These are phyloP conservation scores for Schwanniomyces etchellsii DNA, from an alignment of 1,139 yeast genomes.

Conservation along the genomic window DNA sequence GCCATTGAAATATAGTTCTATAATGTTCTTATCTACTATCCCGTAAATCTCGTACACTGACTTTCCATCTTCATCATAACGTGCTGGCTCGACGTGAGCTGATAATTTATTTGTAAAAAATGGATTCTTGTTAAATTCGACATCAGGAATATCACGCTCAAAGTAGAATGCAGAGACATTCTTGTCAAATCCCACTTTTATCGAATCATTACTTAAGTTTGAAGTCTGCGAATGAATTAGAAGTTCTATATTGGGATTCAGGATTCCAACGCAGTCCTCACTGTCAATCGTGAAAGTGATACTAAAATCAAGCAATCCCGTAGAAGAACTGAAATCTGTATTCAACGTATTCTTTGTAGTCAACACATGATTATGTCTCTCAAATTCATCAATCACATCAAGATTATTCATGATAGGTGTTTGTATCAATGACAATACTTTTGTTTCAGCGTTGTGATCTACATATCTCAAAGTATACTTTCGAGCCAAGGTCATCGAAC, in stretches of 20 bases:
- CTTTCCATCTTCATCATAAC: slow-evolving; percentile 5
- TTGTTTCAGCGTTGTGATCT: slow-evolving; percentile 8
- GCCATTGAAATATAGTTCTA: slow-evolving; percentile 21
- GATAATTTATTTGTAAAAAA: slow-evolving; percentile 11
- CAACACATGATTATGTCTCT: slow-evolving; percentile 1
- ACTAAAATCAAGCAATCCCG: slow-evolving; percentile 10
- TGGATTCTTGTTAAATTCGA: slow-evolving; percentile 7
- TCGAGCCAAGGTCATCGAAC: slow-evolving; percentile 24
- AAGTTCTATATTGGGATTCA: slow-evolving; percentile 7
- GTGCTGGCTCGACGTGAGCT: slow-evolving; percentile 8
- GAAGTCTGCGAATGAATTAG: slow-evolving; percentile 7
- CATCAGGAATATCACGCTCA: slow-evolving; percentile 8
- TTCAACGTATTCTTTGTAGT: slow-evolving; percentile 4
- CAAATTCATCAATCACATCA: background rate
- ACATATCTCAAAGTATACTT: slow-evolving; percentile 17
- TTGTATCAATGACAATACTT: slow-evolving; percentile 13
- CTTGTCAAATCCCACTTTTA: slow-evolving; percentile 10
- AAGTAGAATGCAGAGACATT: slow-evolving; percentile 8
- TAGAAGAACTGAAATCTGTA: slow-evolving; percentile 3
- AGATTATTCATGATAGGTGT: slow-evolving; percentile 9
- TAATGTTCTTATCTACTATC: slow-evolving; percentile 17
- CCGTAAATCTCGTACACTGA: slow-evolving; percentile 15
- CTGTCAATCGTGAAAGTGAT: slow-evolving; percentile 7
- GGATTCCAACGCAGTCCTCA: too few species aligned
- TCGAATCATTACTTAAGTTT: slow-evolving; percentile 5